A percentile compares a stretch with the other conserved stretches of the same genome.
Conservation (phyloP, 106 monocot genomes). For the Platanthera guangdongensis region DNA sequence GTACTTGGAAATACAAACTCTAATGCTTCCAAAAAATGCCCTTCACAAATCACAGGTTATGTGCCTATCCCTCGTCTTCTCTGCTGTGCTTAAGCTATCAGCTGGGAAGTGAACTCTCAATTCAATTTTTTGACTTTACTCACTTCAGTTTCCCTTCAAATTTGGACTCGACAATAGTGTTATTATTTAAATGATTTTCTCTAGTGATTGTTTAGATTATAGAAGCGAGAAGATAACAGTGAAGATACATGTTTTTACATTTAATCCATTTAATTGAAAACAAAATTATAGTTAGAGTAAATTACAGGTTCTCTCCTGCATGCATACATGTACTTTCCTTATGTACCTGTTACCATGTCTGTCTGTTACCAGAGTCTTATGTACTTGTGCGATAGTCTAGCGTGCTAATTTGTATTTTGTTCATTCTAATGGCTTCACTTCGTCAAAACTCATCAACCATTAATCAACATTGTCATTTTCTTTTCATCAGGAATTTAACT, state of each 20-base stretch:
- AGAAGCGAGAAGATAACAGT: not conserved
- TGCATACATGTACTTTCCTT: not conserved
- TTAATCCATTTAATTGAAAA: not conserved
- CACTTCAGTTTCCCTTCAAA: not conserved
- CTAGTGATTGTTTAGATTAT: not conserved
- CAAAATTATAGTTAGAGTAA: not conserved
- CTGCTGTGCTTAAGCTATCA: not conserved
- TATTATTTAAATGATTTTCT: not conserved
- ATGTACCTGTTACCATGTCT: not conserved
- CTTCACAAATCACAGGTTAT: not conserved
- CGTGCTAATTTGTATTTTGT: not conserved
- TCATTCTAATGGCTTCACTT: not conserved
- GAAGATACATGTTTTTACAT: not conserved
- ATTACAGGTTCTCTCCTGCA: not conserved
- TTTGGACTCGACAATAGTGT: not conserved
- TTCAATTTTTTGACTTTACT: not conserved
- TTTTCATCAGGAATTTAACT: conserved; percentile 37
- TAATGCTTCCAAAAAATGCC: not conserved
- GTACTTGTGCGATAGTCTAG: not conserved
- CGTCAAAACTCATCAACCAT: not conserved
- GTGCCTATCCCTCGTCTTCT: not conserved
- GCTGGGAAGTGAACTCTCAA: not conserved
- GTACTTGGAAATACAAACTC: not conserved
- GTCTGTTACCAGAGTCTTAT: not conserved
- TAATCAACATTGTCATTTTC: conserved; percentile 1